These are phyloP conservation scores for Seiridium unicorne DNA, from an alignment of 2,329 filamentous ascomycete species.

Conservation along the genomic window DNA sequence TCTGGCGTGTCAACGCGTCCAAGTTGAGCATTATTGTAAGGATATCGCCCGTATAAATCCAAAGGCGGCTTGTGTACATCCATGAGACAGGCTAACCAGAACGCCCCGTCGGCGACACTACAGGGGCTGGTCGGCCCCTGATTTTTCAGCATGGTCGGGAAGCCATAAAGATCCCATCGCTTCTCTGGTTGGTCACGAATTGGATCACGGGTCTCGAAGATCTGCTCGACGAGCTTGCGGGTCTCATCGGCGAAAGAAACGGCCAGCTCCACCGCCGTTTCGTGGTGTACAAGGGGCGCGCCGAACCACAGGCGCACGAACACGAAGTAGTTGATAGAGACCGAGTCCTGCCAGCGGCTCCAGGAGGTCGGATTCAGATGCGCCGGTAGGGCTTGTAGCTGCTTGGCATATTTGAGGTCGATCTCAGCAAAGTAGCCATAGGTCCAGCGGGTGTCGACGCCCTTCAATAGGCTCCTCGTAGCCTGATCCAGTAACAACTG, in stretches of 20 bases:
- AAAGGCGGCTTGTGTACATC: constrained; percentile 26
- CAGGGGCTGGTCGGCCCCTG: constrained; percentile 15
- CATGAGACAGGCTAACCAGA: constrained; percentile 23
- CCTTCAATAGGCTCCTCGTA: constrained; percentile 19
- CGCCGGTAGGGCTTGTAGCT: constrained; percentile 12
- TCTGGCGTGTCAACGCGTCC: constrained; percentile 20
- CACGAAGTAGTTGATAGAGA: constrained; percentile 23
- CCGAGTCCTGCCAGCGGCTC: constrained; percentile 14
- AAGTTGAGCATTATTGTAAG: constrained; percentile 22
- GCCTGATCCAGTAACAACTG: constrained; percentile 25
- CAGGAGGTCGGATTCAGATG: constrained; percentile 15
- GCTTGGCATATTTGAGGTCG: constrained; percentile 13
- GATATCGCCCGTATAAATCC: constrained; percentile 24
- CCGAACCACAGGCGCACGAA: constrained; percentile 21
- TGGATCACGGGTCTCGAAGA: constrained; percentile 16
- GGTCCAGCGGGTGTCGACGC: constrained; percentile 23
- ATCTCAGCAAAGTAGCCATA: constrained; percentile 23
- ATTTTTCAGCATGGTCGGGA: constrained; percentile 14
- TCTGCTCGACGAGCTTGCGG: constrained; percentile 18
- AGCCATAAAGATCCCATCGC: constrained; percentile 18
- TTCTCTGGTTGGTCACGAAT: constrained; percentile 13
- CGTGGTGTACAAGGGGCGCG: constrained; percentile 24
- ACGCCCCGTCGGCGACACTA: constrained; percentile 16
- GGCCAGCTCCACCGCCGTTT: constrained; percentile 12
- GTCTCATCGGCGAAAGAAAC: constrained; percentile 18